Base-by-base conservation (phyloP, 2,329 filamentous ascomycete genomes). In the Cladosporium austrohemisphaericum region DNA sequence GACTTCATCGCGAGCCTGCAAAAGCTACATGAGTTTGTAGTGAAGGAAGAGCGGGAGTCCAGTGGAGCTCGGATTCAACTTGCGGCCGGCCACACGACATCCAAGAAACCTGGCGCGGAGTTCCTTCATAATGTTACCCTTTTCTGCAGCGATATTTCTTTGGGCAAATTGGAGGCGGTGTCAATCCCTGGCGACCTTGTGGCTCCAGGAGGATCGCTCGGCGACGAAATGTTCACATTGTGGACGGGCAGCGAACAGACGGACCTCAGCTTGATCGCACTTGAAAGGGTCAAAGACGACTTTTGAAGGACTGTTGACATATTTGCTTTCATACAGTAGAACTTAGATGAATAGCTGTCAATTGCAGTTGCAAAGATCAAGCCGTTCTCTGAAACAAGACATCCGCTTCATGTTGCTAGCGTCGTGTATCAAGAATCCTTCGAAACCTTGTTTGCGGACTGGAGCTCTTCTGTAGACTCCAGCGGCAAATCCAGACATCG, bases 41-140 rank as follows among this genome's bases (percentile, higher is more conserved):
- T 8, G 10, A 19, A 38, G 6, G 19, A 11, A 5, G 40, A 43
- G 8, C 7, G 26, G 6, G 3, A 10, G 10, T 5, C 28, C 37
- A 3, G 7, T 10, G 6, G 37, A 23, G 7, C 4, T 13, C 22
- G n/a, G 13, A 31, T 43, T 8, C 16, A 19, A 16, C 13, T 47
- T 28, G 44, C 44, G 14, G 32, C 32, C 16, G 44, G 44, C 5
- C 44, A 47, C 14, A 38, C 44, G 13, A 37, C 32, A 10, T 47
- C 44, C 3, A 5, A 28, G 14, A 14, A 23, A 11, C 11, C 19
- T 28, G 44, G 32, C 11, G 20, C 22, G 23, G 44, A 11, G 6
- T 32, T 37, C 18, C 9, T 47, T 14, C 23, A 22, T 6, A 20
- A 9, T 4, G 32, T 37, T 16, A 37, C 38, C 13, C 14, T 5